Base-by-base conservation (phyloP, 805 yeast species). In the Saccharomycopsis sp. region DNA sequence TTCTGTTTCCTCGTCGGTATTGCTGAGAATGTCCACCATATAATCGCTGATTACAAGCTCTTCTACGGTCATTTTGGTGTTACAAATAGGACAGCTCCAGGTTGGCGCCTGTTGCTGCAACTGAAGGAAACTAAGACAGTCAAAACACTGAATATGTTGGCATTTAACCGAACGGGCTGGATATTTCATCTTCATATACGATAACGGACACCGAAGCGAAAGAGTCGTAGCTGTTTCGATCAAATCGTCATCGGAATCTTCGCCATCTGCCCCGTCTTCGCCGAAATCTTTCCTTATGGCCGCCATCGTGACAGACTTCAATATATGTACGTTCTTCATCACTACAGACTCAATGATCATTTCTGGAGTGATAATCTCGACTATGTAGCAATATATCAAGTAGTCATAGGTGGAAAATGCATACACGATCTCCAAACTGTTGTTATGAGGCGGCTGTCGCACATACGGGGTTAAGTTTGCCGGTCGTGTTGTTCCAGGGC, bases 61-160 rank as follows among this genome's bases (percentile, higher is more conserved):
- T 15, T 78, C 78, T 15, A 84, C 73, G 1, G 75, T 71, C 1
- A 89, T 72, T 1, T 67, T 67, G 3, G 71, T 73, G 61, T 80
- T 80, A 68, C 99, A 94, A 2, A 89, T 78, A 0, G 97, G 97
- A 67, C 99, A 94, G 55, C 73, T 73, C 97, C 97, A 93, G 0
- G 88, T 81, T 0, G 97, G 87, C 0, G 87, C 82, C 67, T 87
- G 93, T 57, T 77, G 76, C 69, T 93, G 98, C 51, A 91, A 76
- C 66, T 83, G 81, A 8, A 94, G 65, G 67, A 81, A 94, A 51
- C 88, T 81, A 41, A 77, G 69, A 0, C 89, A 92, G 71, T 94
- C 99, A 69, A 92, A 89, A 68, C 98, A 92, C 66, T 88, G 93
- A 15, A 90, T 72, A 71, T 94, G 99, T 41, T 78, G 73, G 72